Base-by-base conservation (phyloP, 164 flowering plant genomes). In the Paratinospora sagittata region DNA sequence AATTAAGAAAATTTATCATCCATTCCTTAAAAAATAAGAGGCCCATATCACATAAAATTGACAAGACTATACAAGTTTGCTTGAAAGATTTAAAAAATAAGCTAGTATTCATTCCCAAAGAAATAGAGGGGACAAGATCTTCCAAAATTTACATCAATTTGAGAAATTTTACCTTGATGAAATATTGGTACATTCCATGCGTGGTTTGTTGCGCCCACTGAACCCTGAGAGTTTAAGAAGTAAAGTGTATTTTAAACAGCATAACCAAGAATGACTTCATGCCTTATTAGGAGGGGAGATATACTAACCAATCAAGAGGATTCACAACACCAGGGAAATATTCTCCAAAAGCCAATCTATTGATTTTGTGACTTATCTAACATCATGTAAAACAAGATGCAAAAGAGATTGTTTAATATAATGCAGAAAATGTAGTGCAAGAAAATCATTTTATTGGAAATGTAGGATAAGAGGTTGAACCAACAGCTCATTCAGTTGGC, bases 341-440 rank as follows among this genome's bases (percentile, higher is more conserved):
- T 63, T 88, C 90, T 70, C 93, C 97, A 74, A 86, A 91, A 66
- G 97, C 34, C 66, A 91, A 80, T 80, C 81, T 87, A 74, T 90
- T 90, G 75, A 91, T 90, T 81, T 80, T 84, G 87, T 91, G 97
- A 77, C 88, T 90, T 73, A 87, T 71, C 90, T 87, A 82, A 10
- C 14, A 63, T 72, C 45, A 66, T 30, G 52, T n/a, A 76, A 62
- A 30, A 4, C 34, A 30, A 30, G 34, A 30, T 1, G 34, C 34
- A 30, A 30, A 30, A 30, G 4, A 30, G 2, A 30, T 30, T 30
- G 34, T 30, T 43, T 43, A 9, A 43, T 43, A 43, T 12, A 43
- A 43, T 9, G 47, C 47, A 43, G 47, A 43, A n/a, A n/a, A 43
- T 43, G 7, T 43, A 30, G 47, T 10, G 47, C 47, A 3, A 41